Conservation (phyloP, 1,139 yeast genomes). For the Eremothecium gossypii region DNA sequence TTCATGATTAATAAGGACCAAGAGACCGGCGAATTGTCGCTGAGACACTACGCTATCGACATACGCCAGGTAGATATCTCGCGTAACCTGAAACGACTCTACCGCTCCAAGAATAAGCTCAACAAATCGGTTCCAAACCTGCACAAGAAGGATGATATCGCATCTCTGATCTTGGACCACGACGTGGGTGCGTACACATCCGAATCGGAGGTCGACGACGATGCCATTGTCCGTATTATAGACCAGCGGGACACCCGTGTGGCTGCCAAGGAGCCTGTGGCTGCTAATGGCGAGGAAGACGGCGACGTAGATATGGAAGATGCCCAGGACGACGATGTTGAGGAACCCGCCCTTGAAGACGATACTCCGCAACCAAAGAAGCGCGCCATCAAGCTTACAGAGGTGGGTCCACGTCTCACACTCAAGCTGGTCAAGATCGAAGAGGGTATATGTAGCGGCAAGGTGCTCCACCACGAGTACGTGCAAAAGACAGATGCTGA, state of each 20-base stretch:
- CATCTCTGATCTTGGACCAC: constrained; percentile 76
- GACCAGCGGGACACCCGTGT: constrained; percentile 32
- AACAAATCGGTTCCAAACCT: constrained; percentile 71
- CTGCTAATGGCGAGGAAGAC: constrained; percentile 18
- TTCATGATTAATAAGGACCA: constrained; percentile 69
- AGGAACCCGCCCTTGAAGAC: constrained; percentile 13
- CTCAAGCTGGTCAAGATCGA: constrained; percentile 77
- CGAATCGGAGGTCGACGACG: constrained; percentile 89
- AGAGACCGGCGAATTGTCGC: constrained; percentile 61
- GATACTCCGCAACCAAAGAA: constrained; percentile 38
- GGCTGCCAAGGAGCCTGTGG: constrained; percentile 7
- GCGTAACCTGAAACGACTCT: constrained; percentile 67
- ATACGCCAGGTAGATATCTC: constrained; percentile 82
- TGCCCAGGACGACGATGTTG: constrained; percentile 13
- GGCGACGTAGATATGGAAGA: constrained; percentile 16
- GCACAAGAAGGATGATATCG: constrained; percentile 57
- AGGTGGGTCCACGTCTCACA: constrained; percentile 85
- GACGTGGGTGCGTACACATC: constrained; percentile 71
- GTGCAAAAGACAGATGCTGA: constrained; percentile 57
- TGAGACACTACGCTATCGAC: constrained; percentile 86
- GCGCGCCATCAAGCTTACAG: constrained; percentile 86
- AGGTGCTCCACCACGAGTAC: constrained; percentile 72
- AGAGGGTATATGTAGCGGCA: constrained; percentile 82
- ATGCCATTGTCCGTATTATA: constrained; percentile 71
- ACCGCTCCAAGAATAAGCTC: constrained; percentile 51